Conservation (phyloP, 495 filamentous ascomycete genomes). For the Glonium stellatum region DNA sequence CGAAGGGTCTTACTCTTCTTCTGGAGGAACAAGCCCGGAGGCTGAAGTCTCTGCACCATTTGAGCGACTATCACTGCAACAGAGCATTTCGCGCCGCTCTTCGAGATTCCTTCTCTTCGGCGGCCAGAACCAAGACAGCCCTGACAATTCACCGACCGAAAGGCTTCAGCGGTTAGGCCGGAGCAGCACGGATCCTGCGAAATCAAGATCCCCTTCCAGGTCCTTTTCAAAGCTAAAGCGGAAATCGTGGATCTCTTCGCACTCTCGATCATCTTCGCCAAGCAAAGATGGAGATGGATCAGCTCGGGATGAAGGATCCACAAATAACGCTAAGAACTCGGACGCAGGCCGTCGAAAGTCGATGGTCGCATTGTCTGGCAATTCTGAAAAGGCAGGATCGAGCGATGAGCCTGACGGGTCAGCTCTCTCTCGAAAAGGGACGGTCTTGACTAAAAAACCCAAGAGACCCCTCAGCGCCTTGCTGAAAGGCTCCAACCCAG, state of each 20-base stretch:
- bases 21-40: slow-evolving; percentile 21
- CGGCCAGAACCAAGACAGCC: slow-evolving; percentile 18
- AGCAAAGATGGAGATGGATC: slow-evolving; percentile 4
- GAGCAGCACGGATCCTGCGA: slow-evolving; percentile 5
- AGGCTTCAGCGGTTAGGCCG: background rate
- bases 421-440: background rate
- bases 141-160: slow-evolving; percentile 9
- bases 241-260: slow-evolving; percentile 26
- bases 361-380: slow-evolving; percentile 6
- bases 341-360: slow-evolving; percentile 14
- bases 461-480: slow-evolving; percentile 24
- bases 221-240: slow-evolving; percentile 24
- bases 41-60: slow-evolving; percentile 13
- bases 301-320: slow-evolving; percentile 1
- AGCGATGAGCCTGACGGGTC: slow-evolving; percentile 5
- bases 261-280: slow-evolving; percentile 22
- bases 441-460: slow-evolving; percentile 20
- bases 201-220: slow-evolving; percentile 15
- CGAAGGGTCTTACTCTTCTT: slow-evolving; percentile 13
- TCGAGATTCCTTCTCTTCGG: slow-evolving; percentile 26
- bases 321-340: background rate
- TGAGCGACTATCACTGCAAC: slow-evolving; percentile 16
- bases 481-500: slow-evolving; percentile 14
- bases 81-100: slow-evolving; percentile 21
- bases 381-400: slow-evolving; percentile 12